Percentiles rank a stretch among this genome's conserved stretches.
These are phyloP conservation scores for Colletotrichum eleusines DNA, from an alignment of 2,329 filamentous ascomycete genomes.

Conservation along the genomic window DNA sequence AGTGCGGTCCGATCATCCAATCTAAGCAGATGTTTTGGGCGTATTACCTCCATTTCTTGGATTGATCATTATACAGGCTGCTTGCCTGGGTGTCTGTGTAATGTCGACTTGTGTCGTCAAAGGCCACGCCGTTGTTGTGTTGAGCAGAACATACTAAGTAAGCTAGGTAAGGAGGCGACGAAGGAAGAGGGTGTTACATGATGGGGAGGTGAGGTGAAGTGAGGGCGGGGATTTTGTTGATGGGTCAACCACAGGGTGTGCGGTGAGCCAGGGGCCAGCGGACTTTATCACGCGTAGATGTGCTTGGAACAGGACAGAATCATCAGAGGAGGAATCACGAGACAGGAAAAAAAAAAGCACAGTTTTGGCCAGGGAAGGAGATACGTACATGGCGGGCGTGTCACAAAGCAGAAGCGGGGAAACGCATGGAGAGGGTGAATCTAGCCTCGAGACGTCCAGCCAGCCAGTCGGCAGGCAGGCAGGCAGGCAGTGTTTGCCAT, in stretches of 20 bases:
- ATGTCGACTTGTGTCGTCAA: constrained; percentile 23
- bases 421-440: constrained; percentile 33
- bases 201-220: background rate
- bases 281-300: constrained; percentile 33
- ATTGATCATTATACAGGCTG: background rate
- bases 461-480: constrained; percentile 14
- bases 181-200: constrained; percentile 22
- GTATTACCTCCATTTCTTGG: constrained; percentile 15
- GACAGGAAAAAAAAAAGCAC: constrained; percentile 35
- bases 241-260: constrained; percentile 32
- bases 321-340: constrained; percentile 31
- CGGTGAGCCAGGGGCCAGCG: constrained; percentile 10
- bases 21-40: constrained; percentile 16
- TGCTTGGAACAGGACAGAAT: constrained; percentile 37
- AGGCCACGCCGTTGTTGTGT: constrained; percentile 29
- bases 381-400: constrained; percentile 33
- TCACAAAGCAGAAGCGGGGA: constrained; percentile 35
- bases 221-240: constrained; percentile 13
- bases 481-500: constrained; percentile 11
- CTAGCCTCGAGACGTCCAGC: background rate
- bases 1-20: constrained; percentile 7
- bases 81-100: constrained; percentile 17
- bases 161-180: no score
- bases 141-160: constrained; percentile 11
- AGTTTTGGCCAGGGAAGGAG: constrained; percentile 28